These are phyloP conservation scores for Brassica balearica DNA, from an alignment of 441 rosid genomes.

Conservation along the genomic window DNA sequence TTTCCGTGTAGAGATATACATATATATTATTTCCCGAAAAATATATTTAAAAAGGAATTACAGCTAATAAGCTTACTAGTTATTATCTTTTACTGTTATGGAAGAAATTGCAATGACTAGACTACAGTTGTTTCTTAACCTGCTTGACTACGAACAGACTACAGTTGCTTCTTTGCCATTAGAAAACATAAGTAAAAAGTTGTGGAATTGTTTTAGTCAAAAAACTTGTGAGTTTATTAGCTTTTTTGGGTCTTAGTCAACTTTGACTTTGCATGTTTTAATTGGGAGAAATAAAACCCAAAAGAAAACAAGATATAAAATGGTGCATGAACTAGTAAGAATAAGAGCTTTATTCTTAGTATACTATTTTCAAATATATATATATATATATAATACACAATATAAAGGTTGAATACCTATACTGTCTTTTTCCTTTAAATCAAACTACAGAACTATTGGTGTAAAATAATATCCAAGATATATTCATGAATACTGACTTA, in stretches of 20 bases:
- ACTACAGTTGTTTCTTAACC: slow-evolving; percentile 9
- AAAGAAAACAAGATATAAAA: slow-evolving; percentile 7
- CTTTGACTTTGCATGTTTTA: slow-evolving; percentile 5
- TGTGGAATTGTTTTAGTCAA: not conserved
- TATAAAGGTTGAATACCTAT: slow-evolving; percentile 19
- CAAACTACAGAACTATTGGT: slow-evolving; percentile 22
- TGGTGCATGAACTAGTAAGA: slow-evolving; percentile 27
- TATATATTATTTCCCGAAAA: not conserved
- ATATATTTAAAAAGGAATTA: not conserved
- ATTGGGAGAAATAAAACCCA: not conserved
- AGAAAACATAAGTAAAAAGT: not conserved
- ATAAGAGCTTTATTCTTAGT: not conserved
- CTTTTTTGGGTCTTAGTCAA: not conserved
- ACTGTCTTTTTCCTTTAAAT: not conserved
- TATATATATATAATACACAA: too few species aligned
- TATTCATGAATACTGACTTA: slow-evolving; percentile 15
- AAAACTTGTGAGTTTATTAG: not conserved
- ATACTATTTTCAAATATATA: not conserved
- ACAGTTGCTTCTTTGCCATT: slow-evolving; percentile 14
- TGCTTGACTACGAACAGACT: slow-evolving; percentile 15
- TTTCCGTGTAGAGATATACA: not conserved
- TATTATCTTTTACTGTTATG: slow-evolving; percentile 16
- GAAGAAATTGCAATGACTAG: slow-evolving; percentile 23
- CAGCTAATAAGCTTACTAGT: slow-evolving; percentile 24
- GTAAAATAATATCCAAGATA: slow-evolving; percentile 1